Evolutionary conservation across 1,284 basidiomycete species (phyloP), one percentile per base, ranked within the genome.

Genomic region (Kwoniella shivajii): DNA sequence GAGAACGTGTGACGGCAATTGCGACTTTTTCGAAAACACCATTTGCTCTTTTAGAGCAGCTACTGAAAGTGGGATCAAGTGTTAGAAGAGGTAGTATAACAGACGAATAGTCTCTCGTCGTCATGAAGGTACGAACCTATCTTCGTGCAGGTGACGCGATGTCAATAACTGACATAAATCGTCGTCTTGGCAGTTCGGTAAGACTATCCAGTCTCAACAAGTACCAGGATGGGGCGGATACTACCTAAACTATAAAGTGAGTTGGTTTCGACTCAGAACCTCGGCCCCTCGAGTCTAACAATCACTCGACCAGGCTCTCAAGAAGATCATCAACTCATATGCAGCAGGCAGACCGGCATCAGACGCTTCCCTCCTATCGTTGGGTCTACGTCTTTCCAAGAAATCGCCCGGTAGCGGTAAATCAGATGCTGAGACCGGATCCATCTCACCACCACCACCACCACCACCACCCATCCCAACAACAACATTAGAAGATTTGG

Each of bases 161-260:
- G n/a, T 11, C 36, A 7, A 22, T 26, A 9, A 24, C 13, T 42
- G 18, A 42, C 16, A 43, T 54, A 2, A 54, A 27, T n/a, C 13
- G 29, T 3, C 22, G n/a, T n/a, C n/a, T n/a, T n/a, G n/a, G 34
- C 66, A 99, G 94, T 99, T 99, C 78, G 96, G 96, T 69, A 99
- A 99, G 82, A 90, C 93, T 68, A 93, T 99, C 66, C 92, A 95
- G 78, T 88, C 90, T 33, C 90, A 95, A 78, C 93, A 97, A 80
- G 88, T 98, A 56, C 93, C 96, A 51, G 94, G 94, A 80, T 99
- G 96, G 96, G 91, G 90, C 22, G 79, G 84, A 29, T 93, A 92
- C 81, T 99, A 99, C 79, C 86, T 98, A 66, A 96, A 99, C 81
- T 99, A 99, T 84, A 99, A 99, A 76, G 81, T 78, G 27, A 41